Conservation (phyloP, 2,329 filamentous ascomycete genomes). For the Alternaria rosae region DNA sequence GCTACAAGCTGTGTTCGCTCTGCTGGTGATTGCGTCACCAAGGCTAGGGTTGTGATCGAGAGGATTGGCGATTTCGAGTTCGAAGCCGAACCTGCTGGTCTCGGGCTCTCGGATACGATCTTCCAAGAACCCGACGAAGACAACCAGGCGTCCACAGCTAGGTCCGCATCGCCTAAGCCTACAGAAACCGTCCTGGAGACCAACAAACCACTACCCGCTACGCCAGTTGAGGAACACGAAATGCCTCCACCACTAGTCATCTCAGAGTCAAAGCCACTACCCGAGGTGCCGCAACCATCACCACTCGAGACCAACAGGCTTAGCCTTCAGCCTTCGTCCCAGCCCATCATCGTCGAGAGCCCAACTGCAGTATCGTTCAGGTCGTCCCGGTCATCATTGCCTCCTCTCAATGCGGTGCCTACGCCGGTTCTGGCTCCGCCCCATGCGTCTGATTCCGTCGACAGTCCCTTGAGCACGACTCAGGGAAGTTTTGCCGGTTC, state of each 20-base stretch:
- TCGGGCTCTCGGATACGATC: conserved; percentile 52
- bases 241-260: conserved; percentile 53
- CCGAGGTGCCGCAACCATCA: conserved; percentile 63
- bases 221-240: conserved; percentile 48
- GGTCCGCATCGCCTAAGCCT: conserved; percentile 15
- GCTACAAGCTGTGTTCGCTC: conserved; percentile 89
- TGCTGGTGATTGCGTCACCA: conserved; percentile 88
- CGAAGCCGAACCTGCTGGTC: conserved; percentile 50
- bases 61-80: conserved; percentile 91
- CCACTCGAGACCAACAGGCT: conserved; percentile 43
- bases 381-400: conserved; percentile 59
- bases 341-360: conserved; percentile 38
- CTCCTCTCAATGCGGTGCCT: conserved; percentile 40
- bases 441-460: conserved; percentile 37
- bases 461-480: conserved; percentile 47
- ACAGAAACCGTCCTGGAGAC: conserved; percentile 33
- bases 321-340: conserved; percentile 31
- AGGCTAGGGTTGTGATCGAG: conserved; percentile 84
- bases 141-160: conserved; percentile 18
- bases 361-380: conserved; percentile 51
- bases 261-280: conserved; percentile 72
- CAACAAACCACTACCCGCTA: conserved; percentile 49
- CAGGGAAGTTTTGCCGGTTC: conserved; percentile 39
- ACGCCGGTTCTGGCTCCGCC: conserved; percentile 37
- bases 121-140: conserved; percentile 40